These are phyloP conservation scores for Coemansia sp. DNA, from an alignment of 192 early-diverging fungal species.

Conservation along the genomic window DNA sequence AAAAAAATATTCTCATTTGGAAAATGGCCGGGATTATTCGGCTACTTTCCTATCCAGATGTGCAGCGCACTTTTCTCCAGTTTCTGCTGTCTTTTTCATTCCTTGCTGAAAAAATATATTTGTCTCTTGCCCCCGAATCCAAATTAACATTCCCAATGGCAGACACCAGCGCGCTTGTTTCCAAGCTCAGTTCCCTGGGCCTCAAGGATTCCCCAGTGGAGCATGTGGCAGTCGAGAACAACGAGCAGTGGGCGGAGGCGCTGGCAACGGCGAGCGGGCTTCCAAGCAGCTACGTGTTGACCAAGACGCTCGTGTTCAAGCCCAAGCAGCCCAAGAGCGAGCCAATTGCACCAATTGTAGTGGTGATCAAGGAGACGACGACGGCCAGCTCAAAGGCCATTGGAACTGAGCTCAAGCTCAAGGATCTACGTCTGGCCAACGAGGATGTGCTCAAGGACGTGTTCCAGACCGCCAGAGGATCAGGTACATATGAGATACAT, in stretches of 20 bases:
- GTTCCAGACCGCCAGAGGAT: conserved; percentile 61
- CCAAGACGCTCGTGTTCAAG: conserved; percentile 79
- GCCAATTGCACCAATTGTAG: conserved; percentile 61
- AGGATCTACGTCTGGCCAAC: conserved; percentile 72
- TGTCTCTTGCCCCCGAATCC: too few relatives aligned
- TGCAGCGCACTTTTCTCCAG: too few relatives aligned
- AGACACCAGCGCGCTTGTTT: conserved; percentile 22
- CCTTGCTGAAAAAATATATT: too few relatives aligned
- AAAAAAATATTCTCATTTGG: conserved; percentile 1
- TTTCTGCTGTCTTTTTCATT: too few relatives aligned
- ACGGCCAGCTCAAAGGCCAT: conserved; percentile 56
- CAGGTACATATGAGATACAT: conserved; percentile 49
- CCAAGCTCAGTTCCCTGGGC: conserved; percentile 42
- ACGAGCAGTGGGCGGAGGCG: conserved; percentile 59
- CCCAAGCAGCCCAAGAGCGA: conserved; percentile 73
- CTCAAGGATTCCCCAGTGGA: conserved; percentile 45
- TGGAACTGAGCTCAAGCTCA: conserved; percentile 58
- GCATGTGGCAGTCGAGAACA: conserved; percentile 59
- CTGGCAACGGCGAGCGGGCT: conserved; percentile 32
- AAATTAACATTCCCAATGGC: too few relatives aligned
- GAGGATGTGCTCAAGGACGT: conserved; percentile 63
- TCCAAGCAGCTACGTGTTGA: conserved; percentile 44
- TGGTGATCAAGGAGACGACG: conserved; percentile 61
- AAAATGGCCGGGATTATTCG: too few relatives aligned
- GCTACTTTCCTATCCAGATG: too few relatives aligned